These are phyloP conservation scores for Ceratocystis smalleyi DNA, from an alignment of 2,329 filamentous ascomycete species.

Conservation along the genomic window DNA sequence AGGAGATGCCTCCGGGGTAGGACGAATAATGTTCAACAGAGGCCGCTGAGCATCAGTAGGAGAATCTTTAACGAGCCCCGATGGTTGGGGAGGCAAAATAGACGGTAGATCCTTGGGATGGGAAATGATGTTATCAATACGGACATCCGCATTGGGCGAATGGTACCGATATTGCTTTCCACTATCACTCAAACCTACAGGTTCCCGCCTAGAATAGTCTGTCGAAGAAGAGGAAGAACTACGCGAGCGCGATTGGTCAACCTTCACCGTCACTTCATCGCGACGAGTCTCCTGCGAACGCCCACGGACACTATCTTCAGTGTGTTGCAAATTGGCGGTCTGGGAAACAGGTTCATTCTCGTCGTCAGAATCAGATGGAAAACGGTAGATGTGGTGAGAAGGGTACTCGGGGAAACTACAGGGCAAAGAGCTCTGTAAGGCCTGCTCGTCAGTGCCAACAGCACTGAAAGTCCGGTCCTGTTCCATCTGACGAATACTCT, in stretches of 20 bases:
- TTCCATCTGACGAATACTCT: not conserved
- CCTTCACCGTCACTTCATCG: not conserved
- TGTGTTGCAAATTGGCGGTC: not conserved
- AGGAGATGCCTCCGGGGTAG: slow-evolving; percentile 43
- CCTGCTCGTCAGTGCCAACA: too few species aligned
- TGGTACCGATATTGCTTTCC: slow-evolving; percentile 28
- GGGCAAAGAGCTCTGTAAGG: not conserved
- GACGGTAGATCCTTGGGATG: slow-evolving; percentile 32
- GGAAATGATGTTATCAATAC: slow-evolving; percentile 42
- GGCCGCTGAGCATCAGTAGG: slow-evolving; percentile 42
- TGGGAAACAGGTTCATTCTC: not conserved
- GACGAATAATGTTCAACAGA: slow-evolving; percentile 43
- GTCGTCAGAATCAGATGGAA: not conserved
- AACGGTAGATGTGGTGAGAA: not conserved
- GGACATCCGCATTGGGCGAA: slow-evolving; percentile 47
- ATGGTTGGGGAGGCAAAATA: slow-evolving; percentile 19
- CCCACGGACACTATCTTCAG: not conserved
- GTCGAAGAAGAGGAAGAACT: not conserved
- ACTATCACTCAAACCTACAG: not conserved
- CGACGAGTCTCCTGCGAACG: not conserved
- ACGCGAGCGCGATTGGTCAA: not conserved
- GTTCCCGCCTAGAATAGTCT: not conserved
- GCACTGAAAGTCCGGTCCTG: not conserved
- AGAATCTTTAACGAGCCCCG: slow-evolving; percentile 30
- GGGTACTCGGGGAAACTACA: not conserved